Evolutionary conservation across 768 basidiomycete species (phyloP), one percentile per base, ranked within the genome.

Genomic region (Boletus sp.): DNA sequence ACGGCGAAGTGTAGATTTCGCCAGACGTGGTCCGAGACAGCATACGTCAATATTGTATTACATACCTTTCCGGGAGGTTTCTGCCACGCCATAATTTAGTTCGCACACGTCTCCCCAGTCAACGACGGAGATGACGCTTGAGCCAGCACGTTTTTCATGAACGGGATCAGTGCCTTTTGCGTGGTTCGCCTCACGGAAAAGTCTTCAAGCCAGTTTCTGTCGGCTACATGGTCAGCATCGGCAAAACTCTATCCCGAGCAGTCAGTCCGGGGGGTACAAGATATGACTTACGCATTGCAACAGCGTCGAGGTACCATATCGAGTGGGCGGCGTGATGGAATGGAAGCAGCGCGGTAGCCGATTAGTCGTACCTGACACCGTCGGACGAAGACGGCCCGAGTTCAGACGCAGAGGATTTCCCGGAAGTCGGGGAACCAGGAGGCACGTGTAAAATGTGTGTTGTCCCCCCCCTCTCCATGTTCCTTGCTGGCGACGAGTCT

Each of bases 11-110:
- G 63, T 27, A 63, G 63, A 4, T 68, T 45, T 47, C 63, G 68
- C n/a, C 64, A 60, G 65, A 65, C 60, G 5, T 68, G 66, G 65
- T 46, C 58, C 2, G 67, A 68, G 67, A 68, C 2, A 14, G 7
- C n/a, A 37, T 38, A n/a, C 8, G 13, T 19, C 37, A 19, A n/a
- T 10, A 10, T 19, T 11, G n/a, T 38, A 19, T 38, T 19, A 23
- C 39, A 40, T 23, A 23, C 21, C 39, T 23, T 40, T 13, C 6
- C 14, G 7, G 40, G 23, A 15, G 39, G 11, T 21, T 21, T 21
- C 6, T 13, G 39, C 3, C 21, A 13, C 21, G 15, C 11, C 25
- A 27, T 42, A 42, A 23, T 42, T 17, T 8, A 25, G 21, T 21
- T 23, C 5, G 7, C 7, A 15, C 14, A 23, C n/a, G n/a, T 42